Base-by-base conservation (phyloP, 2,329 filamentous ascomycete species). In the Lecanosticta acicola region DNA sequence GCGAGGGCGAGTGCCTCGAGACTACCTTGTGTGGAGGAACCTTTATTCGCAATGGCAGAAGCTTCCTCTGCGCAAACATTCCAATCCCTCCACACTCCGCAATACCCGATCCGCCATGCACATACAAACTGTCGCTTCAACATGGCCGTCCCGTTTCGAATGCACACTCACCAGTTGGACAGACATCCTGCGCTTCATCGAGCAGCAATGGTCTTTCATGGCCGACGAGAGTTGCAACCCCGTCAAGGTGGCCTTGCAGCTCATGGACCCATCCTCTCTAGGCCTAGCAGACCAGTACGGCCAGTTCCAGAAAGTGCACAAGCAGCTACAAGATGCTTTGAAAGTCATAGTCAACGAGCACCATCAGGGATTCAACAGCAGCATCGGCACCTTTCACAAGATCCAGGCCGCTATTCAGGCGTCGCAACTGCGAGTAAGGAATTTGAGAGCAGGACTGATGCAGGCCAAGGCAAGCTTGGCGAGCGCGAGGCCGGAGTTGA, bases 331-430 rank as follows among this genome's bases (percentile, higher is more conserved):
- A 64, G 84, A 85, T 58, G 90, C 91, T 8, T 75, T 98, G 46
- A 96, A 95, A 68, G 82, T 83, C 26, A 95, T 98, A 59, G 93
- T 98, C 19, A 95, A 98, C 66, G 91, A 98, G 70, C 91, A 98
- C 64, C 91, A 98, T 63, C 93, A 98, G 67, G 94, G 93, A 38
- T 98, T 98, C 77, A 98, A 97, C 70, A 95, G 88, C 67, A 96
- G 91, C 41, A 97, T 98, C 53, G 93, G 91, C 66, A 97, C 91
- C 16, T 98, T 97, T 64, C 94, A 98, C 73, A 96, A 94, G 68
- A 98, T 98, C 51, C 93, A 98, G 67, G 81, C 83, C 42, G 95
- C 88, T 68, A 93, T 98, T 55, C 86, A 91, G 59, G 76, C 80
- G 41, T 95, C 89, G 13, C 93, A 98, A 68, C 83, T 83, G 60